Conservation (phyloP, 495 filamentous ascomycete species). For the Cenococcum geophilum region DNA sequence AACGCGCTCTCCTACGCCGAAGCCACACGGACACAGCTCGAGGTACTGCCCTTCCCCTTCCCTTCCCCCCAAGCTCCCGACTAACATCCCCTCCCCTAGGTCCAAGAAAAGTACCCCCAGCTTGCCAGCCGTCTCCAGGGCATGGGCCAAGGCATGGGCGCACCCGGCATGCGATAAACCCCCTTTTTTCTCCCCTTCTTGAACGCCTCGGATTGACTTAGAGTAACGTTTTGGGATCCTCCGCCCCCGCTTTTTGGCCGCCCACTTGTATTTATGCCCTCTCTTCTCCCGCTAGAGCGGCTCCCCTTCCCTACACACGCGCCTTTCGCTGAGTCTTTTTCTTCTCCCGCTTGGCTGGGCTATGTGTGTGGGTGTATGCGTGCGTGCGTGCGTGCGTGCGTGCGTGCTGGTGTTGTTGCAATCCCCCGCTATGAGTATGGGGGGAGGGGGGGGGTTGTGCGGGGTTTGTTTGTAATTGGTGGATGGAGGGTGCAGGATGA, state of each 20-base stretch:
- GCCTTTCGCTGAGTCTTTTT: neutral
- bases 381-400: neutral
- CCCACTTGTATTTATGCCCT: slow-evolving; percentile 3
- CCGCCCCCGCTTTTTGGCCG: neutral
- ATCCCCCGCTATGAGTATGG: too few relatives aligned
- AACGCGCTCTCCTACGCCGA: slow-evolving; percentile 94
- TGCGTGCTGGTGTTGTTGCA: too few relatives aligned
- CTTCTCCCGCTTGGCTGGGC: neutral
- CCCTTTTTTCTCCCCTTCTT: neutral
- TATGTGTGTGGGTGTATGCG: neutral
- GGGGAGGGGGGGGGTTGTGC: too few relatives aligned
- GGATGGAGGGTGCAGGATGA: too few relatives aligned
- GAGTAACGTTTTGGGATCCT: neutral
- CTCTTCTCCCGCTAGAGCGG: slow-evolving; percentile 1
- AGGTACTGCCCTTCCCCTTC: slow-evolving; percentile 38
- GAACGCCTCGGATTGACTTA: neutral
- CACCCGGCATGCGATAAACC: slow-evolving; percentile 33
- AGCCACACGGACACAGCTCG: slow-evolving; percentile 90
- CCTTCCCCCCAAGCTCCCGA: neutral
- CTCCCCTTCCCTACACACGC: neutral
- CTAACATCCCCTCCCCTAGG: slow-evolving; percentile 36
- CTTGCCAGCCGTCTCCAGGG: slow-evolving; percentile 75
- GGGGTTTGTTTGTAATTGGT: too few relatives aligned
- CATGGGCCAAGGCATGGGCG: slow-evolving; percentile 51
- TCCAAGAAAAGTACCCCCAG: slow-evolving; percentile 97